Evolutionary conservation across 2,329 filamentous ascomycete genomes (phyloP).

Genomic region (Lachnellula cervina): DNA sequence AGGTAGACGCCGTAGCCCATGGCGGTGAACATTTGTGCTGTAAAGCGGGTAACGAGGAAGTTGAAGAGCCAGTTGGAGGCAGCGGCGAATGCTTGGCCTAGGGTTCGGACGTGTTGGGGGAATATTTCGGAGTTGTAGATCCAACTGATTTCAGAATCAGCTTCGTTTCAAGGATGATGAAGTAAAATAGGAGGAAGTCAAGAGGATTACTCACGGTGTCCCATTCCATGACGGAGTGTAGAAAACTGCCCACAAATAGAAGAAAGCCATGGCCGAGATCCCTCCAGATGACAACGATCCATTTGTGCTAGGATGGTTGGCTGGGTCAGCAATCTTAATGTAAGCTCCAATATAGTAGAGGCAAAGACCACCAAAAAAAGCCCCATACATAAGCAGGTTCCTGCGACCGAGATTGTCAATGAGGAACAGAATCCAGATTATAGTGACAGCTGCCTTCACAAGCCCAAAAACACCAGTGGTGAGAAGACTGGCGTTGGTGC

Average conservation of each 20-base stretch:
- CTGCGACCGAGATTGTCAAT: conserved; percentile 18
- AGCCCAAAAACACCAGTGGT: conserved; percentile 39
- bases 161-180: too few species aligned
- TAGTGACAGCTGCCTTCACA: conserved; percentile 18
- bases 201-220: conserved; percentile 44
- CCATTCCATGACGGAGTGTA: conserved; percentile 67
- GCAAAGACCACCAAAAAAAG: conserved; percentile 11
- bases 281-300: conserved; percentile 28
- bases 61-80: conserved; percentile 70
- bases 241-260: conserved; percentile 33
- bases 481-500: conserved; percentile 36
- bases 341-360: conserved; percentile 15
- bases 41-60: conserved; percentile 55
- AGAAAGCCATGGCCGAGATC: conserved; percentile 34
- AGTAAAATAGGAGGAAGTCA: too few species aligned
- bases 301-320: background rate
- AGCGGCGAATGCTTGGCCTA: conserved; percentile 54
- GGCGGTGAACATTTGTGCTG: conserved; percentile 19
- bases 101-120: conserved; percentile 45
- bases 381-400: conserved; percentile 14
- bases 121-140: conserved; percentile 67
- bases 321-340: conserved; percentile 5
- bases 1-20: conserved; percentile 24
- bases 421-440: conserved; percentile 16
- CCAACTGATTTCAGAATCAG: conserved; percentile 38